Percentiles rank a stretch among this genome's conserved stretches.
Conservation (phyloP, 192 early-diverging fungal species). For the Dissophora globulifera region DNA sequence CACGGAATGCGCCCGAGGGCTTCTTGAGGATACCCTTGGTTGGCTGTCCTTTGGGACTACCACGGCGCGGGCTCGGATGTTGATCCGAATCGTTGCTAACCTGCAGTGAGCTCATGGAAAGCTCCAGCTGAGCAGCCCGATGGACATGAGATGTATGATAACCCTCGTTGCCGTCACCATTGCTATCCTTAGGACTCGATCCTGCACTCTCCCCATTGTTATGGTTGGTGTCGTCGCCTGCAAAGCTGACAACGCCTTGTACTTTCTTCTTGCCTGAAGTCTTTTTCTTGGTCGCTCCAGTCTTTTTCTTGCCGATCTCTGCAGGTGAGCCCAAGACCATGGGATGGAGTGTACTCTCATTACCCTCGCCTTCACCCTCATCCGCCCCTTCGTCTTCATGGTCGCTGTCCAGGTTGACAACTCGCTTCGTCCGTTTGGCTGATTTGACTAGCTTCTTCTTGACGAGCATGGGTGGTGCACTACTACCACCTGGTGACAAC, state of each 20-base stretch:
- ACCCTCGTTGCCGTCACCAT: too few species aligned
- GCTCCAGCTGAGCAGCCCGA: constrained; percentile 33
- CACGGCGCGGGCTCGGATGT: neutral
- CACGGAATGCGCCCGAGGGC: neutral
- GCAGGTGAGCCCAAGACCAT: constrained; percentile 17
- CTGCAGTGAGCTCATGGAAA: constrained; percentile 12
- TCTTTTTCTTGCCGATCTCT: constrained; percentile 30
- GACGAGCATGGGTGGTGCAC: constrained; percentile 10
- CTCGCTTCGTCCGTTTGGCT: constrained; percentile 24
- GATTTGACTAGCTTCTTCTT: constrained; percentile 47
- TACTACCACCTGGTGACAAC: too few species aligned
- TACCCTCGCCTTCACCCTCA: neutral
- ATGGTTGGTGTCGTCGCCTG: neutral
- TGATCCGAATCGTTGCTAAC: neutral
- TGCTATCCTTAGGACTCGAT: too few species aligned
- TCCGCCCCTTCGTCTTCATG: constrained; percentile 17
- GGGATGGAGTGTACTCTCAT: constrained; percentile 2
- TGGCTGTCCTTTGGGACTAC: neutral
- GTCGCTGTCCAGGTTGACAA: constrained; percentile 50
- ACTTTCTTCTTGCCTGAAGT: constrained; percentile 28
- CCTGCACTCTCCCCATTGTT: neutral
- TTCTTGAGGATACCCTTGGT: constrained; percentile 22
- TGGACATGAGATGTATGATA: too few species aligned
- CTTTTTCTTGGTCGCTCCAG: constrained; percentile 40
- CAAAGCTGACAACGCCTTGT: constrained; percentile 20